Base-by-base conservation (phyloP, 2,329 filamentous ascomycete genomes). In the Penicillium decumbens region DNA sequence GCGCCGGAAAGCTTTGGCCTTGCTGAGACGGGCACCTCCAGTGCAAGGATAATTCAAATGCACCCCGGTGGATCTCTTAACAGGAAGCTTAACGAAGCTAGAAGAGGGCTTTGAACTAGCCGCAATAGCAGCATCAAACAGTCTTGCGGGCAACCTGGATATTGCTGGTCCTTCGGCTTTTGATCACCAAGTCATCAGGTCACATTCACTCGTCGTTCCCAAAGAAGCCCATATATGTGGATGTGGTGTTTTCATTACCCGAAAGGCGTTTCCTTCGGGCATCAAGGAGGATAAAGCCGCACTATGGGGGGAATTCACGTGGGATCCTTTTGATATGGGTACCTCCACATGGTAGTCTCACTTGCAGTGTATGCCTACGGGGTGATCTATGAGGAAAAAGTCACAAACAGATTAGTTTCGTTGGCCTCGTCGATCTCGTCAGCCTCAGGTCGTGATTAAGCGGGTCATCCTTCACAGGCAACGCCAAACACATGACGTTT, bases 11-110 rank as follows among this genome's bases (percentile, higher is more conserved):
- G 63, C 63, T 9, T 29, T 66, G 18, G 25, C 42, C 2, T 45
- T 64, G 20, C 39, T 64, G 27, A 45, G 37, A 38, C 50, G 49
- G 38, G 54, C 55, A 2, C 63, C 64, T 10, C 49, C 44, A 5
- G 41, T 64, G 15, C 62, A 65, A 49, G 60, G 58, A 1, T 52
- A 65, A 18, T 63, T 56, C 35, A 62, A 63, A 49, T 55, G 53
- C 18, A 18, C 48, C 1, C 56, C 58, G 5, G 48, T 51, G 8
- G 55, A 58, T 32, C 32, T 45, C 6, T 43, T 66, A 8, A 57
- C 55, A 6, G 57, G 53, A 29, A 39, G 18, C 1, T 23, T 63
- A 24, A 58, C 62, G 43, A 48, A 49, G 2, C 27, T 63, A 4
- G 61, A 65, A 43, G 60, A 60, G 24, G 10, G 27, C n/a, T 50